Conservation (phyloP, 495 filamentous ascomycete genomes). For the Viridothelium virens region DNA sequence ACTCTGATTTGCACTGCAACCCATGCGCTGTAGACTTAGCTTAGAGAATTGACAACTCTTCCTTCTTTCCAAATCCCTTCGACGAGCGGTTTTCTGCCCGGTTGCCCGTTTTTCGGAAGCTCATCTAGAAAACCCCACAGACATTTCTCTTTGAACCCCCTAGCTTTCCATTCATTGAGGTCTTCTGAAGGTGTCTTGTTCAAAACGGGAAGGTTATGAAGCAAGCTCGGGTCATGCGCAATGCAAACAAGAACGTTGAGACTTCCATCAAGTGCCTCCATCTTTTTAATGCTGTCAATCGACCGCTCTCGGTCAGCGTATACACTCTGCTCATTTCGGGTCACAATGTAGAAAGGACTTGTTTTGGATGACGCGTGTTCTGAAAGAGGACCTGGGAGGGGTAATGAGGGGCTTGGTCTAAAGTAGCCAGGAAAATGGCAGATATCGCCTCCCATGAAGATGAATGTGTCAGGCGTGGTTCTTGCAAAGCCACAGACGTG, state of each 20-base stretch:
- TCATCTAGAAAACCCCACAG: slow-evolving; percentile 13
- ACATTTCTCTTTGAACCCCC: slow-evolving; percentile 12
- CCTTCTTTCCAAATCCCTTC: slow-evolving; percentile 12
- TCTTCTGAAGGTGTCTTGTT: slow-evolving; percentile 7
- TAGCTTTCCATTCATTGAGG: slow-evolving; percentile 13
- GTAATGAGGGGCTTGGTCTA: slow-evolving; percentile 1
- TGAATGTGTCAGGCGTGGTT: slow-evolving; percentile 32
- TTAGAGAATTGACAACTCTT: background rate
- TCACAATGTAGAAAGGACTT: background rate
- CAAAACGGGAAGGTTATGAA: background rate
- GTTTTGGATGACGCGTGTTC: background rate
- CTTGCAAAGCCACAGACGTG: slow-evolving; percentile 40
- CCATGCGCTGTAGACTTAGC: background rate
- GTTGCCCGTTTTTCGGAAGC: slow-evolving; percentile 9
- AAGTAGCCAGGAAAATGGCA: slow-evolving; percentile 19
- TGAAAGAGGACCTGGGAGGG: slow-evolving; percentile 8
- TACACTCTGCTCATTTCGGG: background rate
- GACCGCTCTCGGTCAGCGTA: slow-evolving; percentile 7
- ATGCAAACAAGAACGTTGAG: slow-evolving; percentile 11
- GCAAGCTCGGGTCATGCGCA: slow-evolving; percentile 14
- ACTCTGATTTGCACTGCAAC: too few relatives aligned
- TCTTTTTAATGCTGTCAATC: background rate
- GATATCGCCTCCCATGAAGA: slow-evolving; percentile 32
- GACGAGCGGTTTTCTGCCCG: background rate
- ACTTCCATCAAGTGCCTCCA: slow-evolving; percentile 11